phyloP scores from a whole-genome alignment of 768 basidiomycete genomes.

The Lactarius tabidus region DNA sequence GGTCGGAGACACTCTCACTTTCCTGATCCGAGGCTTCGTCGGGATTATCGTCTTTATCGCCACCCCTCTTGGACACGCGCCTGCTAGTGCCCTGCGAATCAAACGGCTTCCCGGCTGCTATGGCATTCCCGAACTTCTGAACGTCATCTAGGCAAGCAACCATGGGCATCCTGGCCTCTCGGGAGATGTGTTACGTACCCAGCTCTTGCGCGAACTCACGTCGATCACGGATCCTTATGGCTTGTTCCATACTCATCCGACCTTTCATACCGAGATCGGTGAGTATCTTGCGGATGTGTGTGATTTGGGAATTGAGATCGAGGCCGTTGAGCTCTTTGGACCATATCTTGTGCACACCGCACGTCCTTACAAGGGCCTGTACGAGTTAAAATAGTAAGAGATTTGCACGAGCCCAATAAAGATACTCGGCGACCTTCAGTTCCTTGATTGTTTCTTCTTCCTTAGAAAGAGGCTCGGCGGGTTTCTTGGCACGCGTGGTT shows the following conservation, averaged over 20 bases:
- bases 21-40: constrained; percentile 36
- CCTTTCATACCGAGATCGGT: constrained; percentile 77
- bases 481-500: constrained; percentile 31
- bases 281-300: constrained; percentile 59
- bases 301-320: constrained; percentile 57
- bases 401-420: neutral
- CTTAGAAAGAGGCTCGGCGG: constrained; percentile 38
- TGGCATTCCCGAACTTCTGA: constrained; percentile 56
- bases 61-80: constrained; percentile 22
- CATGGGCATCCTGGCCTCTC: neutral
- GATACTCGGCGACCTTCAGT: constrained; percentile 52
- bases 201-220: constrained; percentile 77
- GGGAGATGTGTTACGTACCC: constrained; percentile 43
- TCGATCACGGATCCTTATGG: constrained; percentile 65
- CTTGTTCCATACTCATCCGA: constrained; percentile 74
- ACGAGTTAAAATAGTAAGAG: neutral
- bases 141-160: constrained; percentile 58
- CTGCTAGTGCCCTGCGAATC: constrained; percentile 20
- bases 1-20: constrained; percentile 25
- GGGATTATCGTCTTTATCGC: constrained; percentile 31
- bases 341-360: constrained; percentile 78
- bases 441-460: constrained; percentile 73
- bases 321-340: constrained; percentile 63
- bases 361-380: constrained; percentile 65
- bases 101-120: constrained; percentile 36